Evolutionary conservation across 176 grass and related monocot genomes (phyloP).

Genomic region (Luzula sylvatica): DNA sequence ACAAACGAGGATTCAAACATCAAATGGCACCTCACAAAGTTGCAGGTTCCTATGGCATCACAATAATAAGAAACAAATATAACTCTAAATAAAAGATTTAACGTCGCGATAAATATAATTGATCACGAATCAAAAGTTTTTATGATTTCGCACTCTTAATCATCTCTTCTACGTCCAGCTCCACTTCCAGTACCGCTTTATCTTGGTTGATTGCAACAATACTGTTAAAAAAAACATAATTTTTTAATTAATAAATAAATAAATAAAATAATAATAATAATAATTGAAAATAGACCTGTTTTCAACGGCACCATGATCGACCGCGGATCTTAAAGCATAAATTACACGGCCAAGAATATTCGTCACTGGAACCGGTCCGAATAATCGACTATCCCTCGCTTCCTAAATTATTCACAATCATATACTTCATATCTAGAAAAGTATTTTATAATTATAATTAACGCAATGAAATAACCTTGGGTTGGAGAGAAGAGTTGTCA

Average conservation of each 20-base stretch:
- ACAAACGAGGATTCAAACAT: background rate
- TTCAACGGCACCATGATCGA: conserved; percentile 75
- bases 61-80: too few relatives aligned
- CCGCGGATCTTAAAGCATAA: conserved; percentile 67
- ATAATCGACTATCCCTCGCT: conserved; percentile 87
- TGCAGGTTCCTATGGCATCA: too few relatives aligned
- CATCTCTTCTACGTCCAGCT: conserved; percentile 94
- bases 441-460: too few relatives aligned
- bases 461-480: too few relatives aligned
- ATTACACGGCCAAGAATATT: conserved; percentile 78
- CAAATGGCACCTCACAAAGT: too few relatives aligned
- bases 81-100: too few relatives aligned
- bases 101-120: too few relatives aligned
- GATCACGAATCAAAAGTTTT: too few relatives aligned
- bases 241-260: too few relatives aligned
- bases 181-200: conserved; percentile 58
- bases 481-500: conserved; percentile 58
- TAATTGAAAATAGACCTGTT: conserved; percentile 50
- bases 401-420: too few relatives aligned
- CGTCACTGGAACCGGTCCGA: conserved; percentile 85
- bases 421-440: too few relatives aligned
- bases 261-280: conserved; percentile 2
- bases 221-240: conserved; percentile 29
- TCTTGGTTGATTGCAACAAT: conserved; percentile 51
- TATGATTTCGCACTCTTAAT: conserved; percentile 50